Evolutionary conservation across 345 rosid species (phyloP).

Genomic region (Populus pruinosa): DNA sequence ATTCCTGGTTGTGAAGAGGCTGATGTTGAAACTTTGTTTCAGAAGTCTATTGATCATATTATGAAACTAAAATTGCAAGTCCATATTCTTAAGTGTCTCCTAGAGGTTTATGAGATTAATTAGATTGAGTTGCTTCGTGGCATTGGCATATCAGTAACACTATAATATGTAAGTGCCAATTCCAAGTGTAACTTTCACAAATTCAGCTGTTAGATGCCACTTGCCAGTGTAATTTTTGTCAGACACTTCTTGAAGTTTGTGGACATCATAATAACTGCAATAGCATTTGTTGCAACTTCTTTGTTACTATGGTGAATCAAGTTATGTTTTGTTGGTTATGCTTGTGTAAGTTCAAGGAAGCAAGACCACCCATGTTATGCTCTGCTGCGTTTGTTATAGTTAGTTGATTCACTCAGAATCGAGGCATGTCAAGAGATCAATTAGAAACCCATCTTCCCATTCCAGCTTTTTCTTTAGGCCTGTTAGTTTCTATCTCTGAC

Average conservation of each 20-base stretch:
- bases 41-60: slow-evolving; percentile 46
- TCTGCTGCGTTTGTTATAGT: not conserved
- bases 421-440: too few relatives aligned
- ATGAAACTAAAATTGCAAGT: slow-evolving; percentile 40
- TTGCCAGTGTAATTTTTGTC: too few relatives aligned
- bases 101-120: slow-evolving; percentile 32
- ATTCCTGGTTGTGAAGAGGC: slow-evolving; percentile 46
- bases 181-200: too few relatives aligned
- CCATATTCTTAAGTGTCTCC: slow-evolving; percentile 34
- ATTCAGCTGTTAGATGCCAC: too few relatives aligned
- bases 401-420: not conserved
- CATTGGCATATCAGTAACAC: too few relatives aligned
- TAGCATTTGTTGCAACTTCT: too few relatives aligned
- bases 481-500: not conserved
- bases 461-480: not conserved
- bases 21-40: slow-evolving; percentile 44
- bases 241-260: too few relatives aligned
- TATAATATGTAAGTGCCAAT: too few relatives aligned
- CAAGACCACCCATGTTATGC: not conserved
- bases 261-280: too few relatives aligned
- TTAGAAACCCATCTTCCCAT: not conserved
- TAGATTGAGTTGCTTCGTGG: too few relatives aligned
- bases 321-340: not conserved
- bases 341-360: not conserved
- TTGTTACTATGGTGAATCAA: not conserved